phyloP scores from a whole-genome alignment of 768 basidiomycete species.

The Phanerochaete carnosa region DNA sequence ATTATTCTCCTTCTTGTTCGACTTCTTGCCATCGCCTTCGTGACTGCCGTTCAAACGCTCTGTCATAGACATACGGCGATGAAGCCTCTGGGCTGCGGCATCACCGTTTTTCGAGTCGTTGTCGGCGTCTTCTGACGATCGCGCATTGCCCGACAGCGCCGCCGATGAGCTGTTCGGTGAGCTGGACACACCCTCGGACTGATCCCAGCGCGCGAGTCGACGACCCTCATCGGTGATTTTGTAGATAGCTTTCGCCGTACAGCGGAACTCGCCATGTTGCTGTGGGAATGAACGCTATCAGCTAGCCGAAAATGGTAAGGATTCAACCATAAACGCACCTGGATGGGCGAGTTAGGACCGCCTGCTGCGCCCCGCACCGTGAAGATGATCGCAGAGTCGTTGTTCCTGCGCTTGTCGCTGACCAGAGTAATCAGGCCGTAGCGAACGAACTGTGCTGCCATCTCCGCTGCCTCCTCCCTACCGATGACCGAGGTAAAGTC shows the following conservation, averaged over 20 bases:
- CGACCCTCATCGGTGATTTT: slow-evolving; percentile 90
- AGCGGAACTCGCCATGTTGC: slow-evolving; percentile 96
- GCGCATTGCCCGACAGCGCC: slow-evolving; percentile 51
- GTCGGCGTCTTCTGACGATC: slow-evolving; percentile 55
- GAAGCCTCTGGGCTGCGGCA: slow-evolving; percentile 61
- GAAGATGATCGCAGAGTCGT: slow-evolving; percentile 90
- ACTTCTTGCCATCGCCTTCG: slow-evolving; percentile 49
- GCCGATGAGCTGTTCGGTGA: slow-evolving; percentile 68
- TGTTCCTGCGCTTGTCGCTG: slow-evolving; percentile 88
- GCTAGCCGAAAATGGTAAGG: background rate
- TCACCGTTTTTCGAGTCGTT: slow-evolving; percentile 30
- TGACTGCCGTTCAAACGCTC: slow-evolving; percentile 61
- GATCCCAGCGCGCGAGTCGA: slow-evolving; percentile 82
- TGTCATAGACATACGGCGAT: slow-evolving; percentile 70
- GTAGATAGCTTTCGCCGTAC: slow-evolving; percentile 94
- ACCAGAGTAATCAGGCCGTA: slow-evolving; percentile 88
- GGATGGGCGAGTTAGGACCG: slow-evolving; percentile 70
- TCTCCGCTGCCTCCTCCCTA: slow-evolving; percentile 94
- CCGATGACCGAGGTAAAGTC: slow-evolving; percentile 97
- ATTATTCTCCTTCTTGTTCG: slow-evolving; percentile 72
- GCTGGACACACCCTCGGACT: slow-evolving; percentile 37
- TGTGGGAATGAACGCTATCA: slow-evolving; percentile 28
- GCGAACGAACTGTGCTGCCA: slow-evolving; percentile 96
- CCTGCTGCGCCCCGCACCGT: slow-evolving; percentile 82
- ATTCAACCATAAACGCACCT: slow-evolving; percentile 42